Conservation (phyloP, 306 rosid genomes). For the Delonix regia region DNA sequence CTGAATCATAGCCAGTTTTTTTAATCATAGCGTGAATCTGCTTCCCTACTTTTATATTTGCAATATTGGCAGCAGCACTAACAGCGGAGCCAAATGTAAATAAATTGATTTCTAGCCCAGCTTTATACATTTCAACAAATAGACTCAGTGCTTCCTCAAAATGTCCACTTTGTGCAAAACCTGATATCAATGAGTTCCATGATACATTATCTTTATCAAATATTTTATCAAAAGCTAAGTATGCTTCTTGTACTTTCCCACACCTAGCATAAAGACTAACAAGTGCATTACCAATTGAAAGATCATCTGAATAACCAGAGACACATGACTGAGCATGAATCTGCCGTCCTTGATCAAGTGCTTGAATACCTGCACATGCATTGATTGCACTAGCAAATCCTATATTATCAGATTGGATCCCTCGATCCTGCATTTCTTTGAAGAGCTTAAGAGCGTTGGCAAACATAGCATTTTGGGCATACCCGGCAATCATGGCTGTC, state of each 20-base stretch:
- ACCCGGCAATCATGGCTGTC: slow-evolving; percentile 95
- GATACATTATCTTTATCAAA: slow-evolving; percentile 64
- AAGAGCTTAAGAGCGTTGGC: slow-evolving; percentile 69
- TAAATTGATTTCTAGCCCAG: slow-evolving; percentile 61
- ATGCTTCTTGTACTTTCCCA: slow-evolving; percentile 70
- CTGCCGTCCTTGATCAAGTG: slow-evolving; percentile 76
- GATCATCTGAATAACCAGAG: slow-evolving; percentile 71
- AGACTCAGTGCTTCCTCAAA: slow-evolving; percentile 77
- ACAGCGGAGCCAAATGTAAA: slow-evolving; percentile 83
- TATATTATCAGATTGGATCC: slow-evolving; percentile 74
- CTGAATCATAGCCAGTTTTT: slow-evolving; percentile 72
- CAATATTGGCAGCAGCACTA: slow-evolving; percentile 78
- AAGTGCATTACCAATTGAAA: slow-evolving; percentile 80
- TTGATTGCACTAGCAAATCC: slow-evolving; percentile 85
- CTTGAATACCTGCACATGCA: slow-evolving; percentile 81
- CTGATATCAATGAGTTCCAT: slow-evolving; percentile 88
- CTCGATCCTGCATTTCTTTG: slow-evolving; percentile 68
- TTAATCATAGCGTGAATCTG: slow-evolving; percentile 77
- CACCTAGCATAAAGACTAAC: slow-evolving; percentile 85
- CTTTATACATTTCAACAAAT: slow-evolving; percentile 62
- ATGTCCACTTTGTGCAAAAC: slow-evolving; percentile 75
- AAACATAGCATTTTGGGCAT: slow-evolving; percentile 71
- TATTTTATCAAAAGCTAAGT: slow-evolving; percentile 63
- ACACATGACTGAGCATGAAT: slow-evolving; percentile 79
- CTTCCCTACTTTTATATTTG: slow-evolving; percentile 67